Evolutionary conservation across 2,329 filamentous ascomycete species (phyloP).

Genomic region (Ophiocordyceps camponoti-floridani): DNA sequence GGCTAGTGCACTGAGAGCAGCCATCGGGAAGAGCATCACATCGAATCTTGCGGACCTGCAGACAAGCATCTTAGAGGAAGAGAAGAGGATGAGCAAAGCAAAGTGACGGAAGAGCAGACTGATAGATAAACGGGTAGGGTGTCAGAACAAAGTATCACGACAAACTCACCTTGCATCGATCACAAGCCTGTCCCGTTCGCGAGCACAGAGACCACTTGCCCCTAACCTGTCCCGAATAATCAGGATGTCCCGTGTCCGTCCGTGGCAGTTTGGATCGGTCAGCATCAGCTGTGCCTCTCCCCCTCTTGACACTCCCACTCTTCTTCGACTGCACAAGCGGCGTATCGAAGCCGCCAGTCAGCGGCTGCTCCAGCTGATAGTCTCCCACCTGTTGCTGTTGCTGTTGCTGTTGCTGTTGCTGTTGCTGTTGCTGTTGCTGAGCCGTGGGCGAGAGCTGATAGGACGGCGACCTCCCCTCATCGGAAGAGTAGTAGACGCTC

Average conservation of each 20-base stretch:
- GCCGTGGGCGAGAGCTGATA: background rate
- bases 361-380: background rate
- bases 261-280: slow-evolving; percentile 30
- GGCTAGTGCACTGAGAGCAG: slow-evolving; percentile 65
- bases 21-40: slow-evolving; percentile 68
- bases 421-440: background rate
- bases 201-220: slow-evolving; percentile 35
- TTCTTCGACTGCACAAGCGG: too few species aligned
- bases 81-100: too few species aligned
- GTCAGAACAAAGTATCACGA: background rate
- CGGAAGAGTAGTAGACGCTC: too few species aligned
- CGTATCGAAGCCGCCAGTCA: too few species aligned
- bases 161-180: slow-evolving; percentile 59
- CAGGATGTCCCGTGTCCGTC: slow-evolving; percentile 27
- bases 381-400: background rate
- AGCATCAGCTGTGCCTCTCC: too few species aligned
- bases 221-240: slow-evolving; percentile 39
- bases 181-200: slow-evolving; percentile 69
- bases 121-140: background rate
- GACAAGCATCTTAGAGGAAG: too few species aligned
- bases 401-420: background rate
- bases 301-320: too few species aligned
- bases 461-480: background rate
- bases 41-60: slow-evolving; percentile 64
- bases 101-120: background rate